Evolutionary conservation across 2,329 filamentous ascomycete species (phyloP), one percentile per base, ranked within the genome.

Genomic region (Xylariomycetidae sp.): DNA sequence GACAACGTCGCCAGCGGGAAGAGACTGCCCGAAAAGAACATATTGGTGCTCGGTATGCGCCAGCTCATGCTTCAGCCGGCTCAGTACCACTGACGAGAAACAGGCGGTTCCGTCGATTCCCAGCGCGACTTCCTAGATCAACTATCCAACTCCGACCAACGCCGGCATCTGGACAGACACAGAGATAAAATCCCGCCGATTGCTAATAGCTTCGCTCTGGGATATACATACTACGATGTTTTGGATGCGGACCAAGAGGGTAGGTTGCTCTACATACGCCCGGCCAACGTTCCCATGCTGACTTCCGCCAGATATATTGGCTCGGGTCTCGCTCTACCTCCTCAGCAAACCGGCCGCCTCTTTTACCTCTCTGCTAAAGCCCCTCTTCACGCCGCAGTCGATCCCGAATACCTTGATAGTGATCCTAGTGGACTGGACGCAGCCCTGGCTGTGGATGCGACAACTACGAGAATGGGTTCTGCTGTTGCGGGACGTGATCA

Each of bases 191-290:
- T 74, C 40, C 82, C 86, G 2, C 86, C 87, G 15, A 76, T 95
- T 53, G 89, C 89, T 35, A 95, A 95, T 56, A 84, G 83, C 55
- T 95, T 94, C 60, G 89, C 89, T 9, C 65, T 95, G 39, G 89
- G 89, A 32, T 95, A 95, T 58, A 95, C 89, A 34, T 95, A 95
- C 63, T 87, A 93, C 58, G 87, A 95, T 61, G 87, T 95, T 23
- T 71, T 95, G 23, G 89, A 95, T 60, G 83, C 86, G 36, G 89
- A 95, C 56, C 88, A 94, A 59, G 90, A 95, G 70, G 85, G 85
- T 88, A 61, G 38, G 60, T 52, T 16, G 29, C 19, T 18, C 23
- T 12, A 28, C 26, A 86, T 80, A 14, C 74, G 12, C 28, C 32
- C 20, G 22, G 14, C 25, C 23, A 37, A 29, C 17, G 17, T 14